A percentile compares a stretch with the other conserved stretches of the same genome.
Conservation (phyloP, 805 yeast species). For the Ogataea dorogensis region DNA sequence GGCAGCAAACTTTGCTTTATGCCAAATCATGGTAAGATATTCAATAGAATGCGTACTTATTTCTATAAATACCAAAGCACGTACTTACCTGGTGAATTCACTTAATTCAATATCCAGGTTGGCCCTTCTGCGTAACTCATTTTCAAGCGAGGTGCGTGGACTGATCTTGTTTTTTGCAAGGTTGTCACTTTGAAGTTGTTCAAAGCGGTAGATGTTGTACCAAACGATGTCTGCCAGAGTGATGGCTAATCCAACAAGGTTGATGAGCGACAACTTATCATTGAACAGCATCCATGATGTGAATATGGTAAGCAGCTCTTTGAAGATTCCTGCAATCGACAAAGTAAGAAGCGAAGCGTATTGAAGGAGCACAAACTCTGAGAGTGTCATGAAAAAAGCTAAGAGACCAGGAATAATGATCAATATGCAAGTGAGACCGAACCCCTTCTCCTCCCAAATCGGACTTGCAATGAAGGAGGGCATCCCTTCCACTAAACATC, state of each 20-base stretch:
- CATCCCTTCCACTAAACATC: conserved; percentile 70
- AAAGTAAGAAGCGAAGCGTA: conserved; percentile 82
- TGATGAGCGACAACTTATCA: conserved; percentile 65
- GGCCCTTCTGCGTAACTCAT: not conserved
- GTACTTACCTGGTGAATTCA: conserved; percentile 11
- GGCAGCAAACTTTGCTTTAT: no score
- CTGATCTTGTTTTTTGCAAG: conserved; percentile 11
- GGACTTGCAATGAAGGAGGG: conserved; percentile 46
- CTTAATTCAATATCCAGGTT: conserved; percentile 19
- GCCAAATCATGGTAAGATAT: no score
- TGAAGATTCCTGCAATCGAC: conserved; percentile 89
- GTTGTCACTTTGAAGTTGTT: conserved; percentile 24
- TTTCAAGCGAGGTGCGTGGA: conserved; percentile 12
- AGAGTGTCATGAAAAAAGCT: conserved; percentile 86
- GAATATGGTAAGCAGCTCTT: conserved; percentile 81
- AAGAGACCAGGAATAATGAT: conserved; percentile 78
- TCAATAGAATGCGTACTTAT: no score
- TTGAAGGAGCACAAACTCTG: conserved; percentile 80
- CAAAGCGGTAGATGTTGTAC: conserved; percentile 70
- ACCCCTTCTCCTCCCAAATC: conserved; percentile 66
- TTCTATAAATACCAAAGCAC: conserved; percentile 1
- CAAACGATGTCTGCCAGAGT: conserved; percentile 78
- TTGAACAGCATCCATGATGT: conserved; percentile 69
- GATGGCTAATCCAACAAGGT: conserved; percentile 68
- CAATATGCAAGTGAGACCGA: conserved; percentile 51